Conservation (phyloP, 805 yeast genomes). For the Yamadazyma nakazawae region DNA sequence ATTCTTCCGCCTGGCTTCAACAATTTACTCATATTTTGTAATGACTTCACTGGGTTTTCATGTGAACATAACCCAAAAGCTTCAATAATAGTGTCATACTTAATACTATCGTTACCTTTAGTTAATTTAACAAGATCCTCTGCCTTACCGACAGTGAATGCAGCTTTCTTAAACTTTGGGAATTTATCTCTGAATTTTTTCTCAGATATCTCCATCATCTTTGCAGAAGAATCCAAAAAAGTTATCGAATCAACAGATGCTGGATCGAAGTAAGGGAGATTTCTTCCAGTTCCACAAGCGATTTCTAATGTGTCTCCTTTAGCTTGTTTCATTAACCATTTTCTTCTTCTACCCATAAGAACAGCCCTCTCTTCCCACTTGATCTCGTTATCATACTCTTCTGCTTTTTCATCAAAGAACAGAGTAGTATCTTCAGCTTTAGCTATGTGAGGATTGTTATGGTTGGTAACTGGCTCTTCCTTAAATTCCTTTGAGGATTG, state of each 20-base stretch:
- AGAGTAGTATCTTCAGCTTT: slow-evolving; percentile 79
- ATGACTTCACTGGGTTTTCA: slow-evolving; percentile 82
- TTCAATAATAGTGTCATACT: slow-evolving; percentile 89
- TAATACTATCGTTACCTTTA: slow-evolving; percentile 34
- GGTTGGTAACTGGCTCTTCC: slow-evolving; percentile 30
- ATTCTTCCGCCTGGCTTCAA: slow-evolving; percentile 90
- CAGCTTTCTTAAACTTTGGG: slow-evolving; percentile 69
- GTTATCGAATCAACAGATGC: slow-evolving; percentile 68
- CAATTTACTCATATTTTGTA: slow-evolving; percentile 66
- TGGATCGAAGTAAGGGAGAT: slow-evolving; percentile 69
- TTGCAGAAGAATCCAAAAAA: slow-evolving; percentile 76
- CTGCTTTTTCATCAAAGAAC: slow-evolving; percentile 75
- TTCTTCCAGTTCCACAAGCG: slow-evolving; percentile 95
- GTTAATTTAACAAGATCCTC: slow-evolving; percentile 71
- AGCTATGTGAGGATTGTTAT: slow-evolving; percentile 45
- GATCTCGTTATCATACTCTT: slow-evolving; percentile 75
- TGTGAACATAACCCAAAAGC: slow-evolving; percentile 96
- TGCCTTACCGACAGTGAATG: slow-evolving; percentile 87
- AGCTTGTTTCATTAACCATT: slow-evolving; percentile 74
- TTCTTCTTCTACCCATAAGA: slow-evolving; percentile 61
- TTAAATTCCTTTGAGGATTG: background rate
- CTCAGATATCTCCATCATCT: slow-evolving; percentile 81
- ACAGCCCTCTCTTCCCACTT: slow-evolving; percentile 67
- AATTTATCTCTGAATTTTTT: slow-evolving; percentile 65
- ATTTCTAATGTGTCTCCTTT: slow-evolving; percentile 92